Base-by-base conservation (phyloP, 2,329 filamentous ascomycete species). In the Lasiodiplodia sp. region DNA sequence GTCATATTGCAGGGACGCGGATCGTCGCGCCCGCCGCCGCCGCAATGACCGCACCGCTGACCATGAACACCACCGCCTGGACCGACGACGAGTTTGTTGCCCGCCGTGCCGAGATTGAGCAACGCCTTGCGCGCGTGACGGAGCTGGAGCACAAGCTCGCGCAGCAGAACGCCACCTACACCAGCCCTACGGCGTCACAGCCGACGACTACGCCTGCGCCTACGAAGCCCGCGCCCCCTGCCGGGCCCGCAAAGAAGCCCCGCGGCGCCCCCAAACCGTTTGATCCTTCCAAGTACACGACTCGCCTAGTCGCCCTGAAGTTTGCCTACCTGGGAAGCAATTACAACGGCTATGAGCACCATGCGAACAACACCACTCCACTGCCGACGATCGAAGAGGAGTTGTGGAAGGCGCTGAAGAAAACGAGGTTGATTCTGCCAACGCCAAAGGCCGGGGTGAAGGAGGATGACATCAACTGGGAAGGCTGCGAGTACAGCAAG, bases 341-440 rank as follows among this genome's bases (percentile, higher is more conserved):
- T 67, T 99, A 98, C 80, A 95, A 96, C 79, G 96, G 96, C 1
- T 96, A 94, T 78, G 96, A 99, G 83, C 92, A 95, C 79, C 91
- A 95, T 76, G 86, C 87, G 69, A 89, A 89, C 72, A 91, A 91
- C 70, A 82, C 79, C 1, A 91, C 89, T 5, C 88, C 88, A 3
- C 79, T 92, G 71, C 90, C 95, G 5, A 94, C 94, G 0, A 92
- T 99, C 71, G 96, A 99, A 80, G 94, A 97, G 80, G 92, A 94
- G 80, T 78, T 99, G 60, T 99, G 94, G 92, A 94, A 94, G 80
- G 96, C 94, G 0, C 82, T 99, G 72, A 89, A 90, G 68, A 95
- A 92, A 79, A 88, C 92, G 5, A 88, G 91, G 66, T 84, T 99
- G 70, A 96, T 99, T 69, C 91, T 91, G 70, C 92, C 93, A 23